A percentile compares a stretch with the other conserved stretches of the same genome.
These are phyloP conservation scores for Phaeosphaeriaceae sp. DNA, from an alignment of 2,329 filamentous ascomycete species.

Conservation along the genomic window DNA sequence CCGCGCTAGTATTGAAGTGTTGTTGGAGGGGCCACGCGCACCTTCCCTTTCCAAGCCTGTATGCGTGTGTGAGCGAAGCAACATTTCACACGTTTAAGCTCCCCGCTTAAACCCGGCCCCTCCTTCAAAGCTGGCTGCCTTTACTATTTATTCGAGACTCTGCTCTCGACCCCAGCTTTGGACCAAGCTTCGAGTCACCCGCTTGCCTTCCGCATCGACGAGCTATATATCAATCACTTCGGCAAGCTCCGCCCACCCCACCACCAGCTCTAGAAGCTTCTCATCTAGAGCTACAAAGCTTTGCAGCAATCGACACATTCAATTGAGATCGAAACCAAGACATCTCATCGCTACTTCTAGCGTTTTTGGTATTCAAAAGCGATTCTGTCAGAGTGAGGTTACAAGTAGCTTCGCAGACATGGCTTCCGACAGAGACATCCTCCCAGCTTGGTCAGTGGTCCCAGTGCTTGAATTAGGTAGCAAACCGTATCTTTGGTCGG, in stretches of 20 bases:
- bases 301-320: slow-evolving; percentile 21
- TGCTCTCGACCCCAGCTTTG: slow-evolving; percentile 42
- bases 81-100: slow-evolving; percentile 23
- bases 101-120: slow-evolving; percentile 16
- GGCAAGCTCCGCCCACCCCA: slow-evolving; percentile 13
- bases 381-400: slow-evolving; percentile 41
- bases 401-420: slow-evolving; percentile 46
- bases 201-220: slow-evolving; percentile 4
- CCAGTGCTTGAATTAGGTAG: not conserved
- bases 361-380: slow-evolving; percentile 26
- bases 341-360: slow-evolving; percentile 17
- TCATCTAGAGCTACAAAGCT: slow-evolving; percentile 25
- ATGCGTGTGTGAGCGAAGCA: slow-evolving; percentile 4
- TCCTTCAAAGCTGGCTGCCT: slow-evolving; percentile 41
- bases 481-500: not conserved
- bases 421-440: slow-evolving; percentile 55
- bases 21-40: slow-evolving; percentile 16
- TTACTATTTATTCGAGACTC: slow-evolving; percentile 39
- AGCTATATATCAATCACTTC: slow-evolving; percentile 9
- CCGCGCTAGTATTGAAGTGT: slow-evolving; percentile 17
- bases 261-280: slow-evolving; percentile 24
- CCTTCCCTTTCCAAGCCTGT: slow-evolving; percentile 21
- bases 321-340: slow-evolving; percentile 19
- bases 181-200: slow-evolving; percentile 25
- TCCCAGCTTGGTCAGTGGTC: slow-evolving; percentile 53